A percentile compares a stretch with the other conserved stretches of the same genome.
phyloP scores from a whole-genome alignment of 345 rosid genomes.

The Eucalyptus albens region DNA sequence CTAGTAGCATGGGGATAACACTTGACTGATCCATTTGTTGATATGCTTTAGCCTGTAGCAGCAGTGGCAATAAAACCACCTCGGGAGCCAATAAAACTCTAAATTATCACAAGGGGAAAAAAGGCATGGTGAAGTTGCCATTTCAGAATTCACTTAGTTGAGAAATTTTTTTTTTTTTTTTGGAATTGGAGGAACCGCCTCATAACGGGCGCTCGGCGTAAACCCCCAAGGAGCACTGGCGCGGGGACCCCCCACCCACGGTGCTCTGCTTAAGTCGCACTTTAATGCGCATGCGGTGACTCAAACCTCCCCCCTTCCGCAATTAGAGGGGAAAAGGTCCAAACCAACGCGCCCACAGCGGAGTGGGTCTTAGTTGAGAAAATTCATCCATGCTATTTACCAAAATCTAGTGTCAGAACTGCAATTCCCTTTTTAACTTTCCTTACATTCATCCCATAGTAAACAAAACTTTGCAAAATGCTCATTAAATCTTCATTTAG shows the following conservation, averaged over 20 bases:
- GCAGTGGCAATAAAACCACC: background rate
- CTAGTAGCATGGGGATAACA: background rate
- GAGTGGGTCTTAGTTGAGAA: background rate
- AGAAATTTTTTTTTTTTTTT: background rate
- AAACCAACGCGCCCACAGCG: too few relatives aligned
- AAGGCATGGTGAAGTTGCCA: background rate
- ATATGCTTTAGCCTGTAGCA: background rate
- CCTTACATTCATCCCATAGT: background rate
- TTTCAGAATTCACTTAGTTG: background rate
- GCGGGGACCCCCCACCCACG: too few relatives aligned
- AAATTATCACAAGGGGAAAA: background rate
- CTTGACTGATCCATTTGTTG: background rate
- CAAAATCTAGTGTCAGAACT: background rate
- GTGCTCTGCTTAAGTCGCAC: too few relatives aligned
- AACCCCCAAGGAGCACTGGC: too few relatives aligned
- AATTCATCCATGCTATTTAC: background rate
- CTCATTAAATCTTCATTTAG: background rate
- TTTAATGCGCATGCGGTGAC: too few relatives aligned
- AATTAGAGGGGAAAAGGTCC: too few relatives aligned
- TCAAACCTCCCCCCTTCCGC: too few relatives aligned
- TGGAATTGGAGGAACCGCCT: too few relatives aligned
- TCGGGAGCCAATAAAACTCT: background rate
- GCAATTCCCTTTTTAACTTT: background rate
- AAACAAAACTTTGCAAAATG: background rate
- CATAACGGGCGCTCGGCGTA: rapidly evolving